Conservation (phyloP, 805 yeast genomes). For the Myxozyma melibiosi region DNA sequence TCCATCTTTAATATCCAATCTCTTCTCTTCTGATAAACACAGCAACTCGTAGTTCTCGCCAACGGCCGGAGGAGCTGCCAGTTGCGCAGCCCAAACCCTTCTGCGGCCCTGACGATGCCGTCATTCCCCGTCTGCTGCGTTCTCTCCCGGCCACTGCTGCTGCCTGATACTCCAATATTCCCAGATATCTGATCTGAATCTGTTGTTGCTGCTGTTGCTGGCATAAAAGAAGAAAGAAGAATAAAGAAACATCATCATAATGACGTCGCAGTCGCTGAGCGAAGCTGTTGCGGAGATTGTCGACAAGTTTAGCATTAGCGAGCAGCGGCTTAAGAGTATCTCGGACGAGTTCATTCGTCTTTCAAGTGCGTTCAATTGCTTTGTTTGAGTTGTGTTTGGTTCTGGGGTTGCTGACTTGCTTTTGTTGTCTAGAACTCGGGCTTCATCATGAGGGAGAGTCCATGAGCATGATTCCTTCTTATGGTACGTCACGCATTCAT, state of each 20-base stretch:
- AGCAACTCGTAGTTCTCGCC: no score
- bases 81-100: not conserved
- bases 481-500: conserved; percentile 36
- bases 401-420: conserved; percentile 2
- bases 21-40: no score
- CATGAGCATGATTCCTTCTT: conserved; percentile 84
- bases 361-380: conserved; percentile 21
- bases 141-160: no score
- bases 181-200: no score
- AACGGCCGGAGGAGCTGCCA: no score
- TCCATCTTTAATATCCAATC: no score
- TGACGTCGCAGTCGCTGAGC: conserved; percentile 2
- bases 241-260: not conserved
- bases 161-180: no score
- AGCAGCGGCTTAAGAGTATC: conserved; percentile 32
- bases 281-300: conserved; percentile 7
- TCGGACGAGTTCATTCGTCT: conserved; percentile 36
- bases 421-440: conserved; percentile 37
- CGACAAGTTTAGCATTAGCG: conserved; percentile 10
- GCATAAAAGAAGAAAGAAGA: no score
- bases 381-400: not conserved
- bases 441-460: conserved; percentile 38
- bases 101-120: no score
- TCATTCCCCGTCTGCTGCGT: no score
- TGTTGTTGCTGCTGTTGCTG: no score